phyloP scores from a whole-genome alignment of 2,329 filamentous ascomycete genomes.

The Colletotrichum tabaci region DNA sequence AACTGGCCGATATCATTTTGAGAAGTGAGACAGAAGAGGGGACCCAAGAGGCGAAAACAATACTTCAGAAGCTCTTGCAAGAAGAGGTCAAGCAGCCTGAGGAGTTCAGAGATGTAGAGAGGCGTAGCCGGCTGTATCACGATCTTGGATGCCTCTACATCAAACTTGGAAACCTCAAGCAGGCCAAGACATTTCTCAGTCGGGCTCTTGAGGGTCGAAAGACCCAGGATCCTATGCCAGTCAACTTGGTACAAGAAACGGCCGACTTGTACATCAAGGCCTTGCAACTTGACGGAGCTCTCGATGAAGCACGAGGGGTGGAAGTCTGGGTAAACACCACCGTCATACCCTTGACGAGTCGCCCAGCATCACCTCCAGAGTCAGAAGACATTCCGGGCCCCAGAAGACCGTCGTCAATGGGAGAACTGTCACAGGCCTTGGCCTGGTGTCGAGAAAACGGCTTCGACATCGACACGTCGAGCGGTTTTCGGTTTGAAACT shows the following conservation, averaged over 20 bases:
- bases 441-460: conserved; percentile 49
- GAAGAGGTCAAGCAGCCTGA: conserved; percentile 43
- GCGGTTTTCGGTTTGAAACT: conserved; percentile 47
- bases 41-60: conserved; percentile 44
- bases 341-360: conserved; percentile 15
- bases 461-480: conserved; percentile 45
- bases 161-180: conserved; percentile 40
- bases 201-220: conserved; percentile 47
- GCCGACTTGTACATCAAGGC: conserved; percentile 47
- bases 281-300: conserved; percentile 43
- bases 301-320: conserved; percentile 49
- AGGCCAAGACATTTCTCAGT: conserved; percentile 44
- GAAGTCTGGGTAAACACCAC: conserved; percentile 45
- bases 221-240: conserved; percentile 38
- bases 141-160: conserved; percentile 48
- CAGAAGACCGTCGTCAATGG: conserved; percentile 29
- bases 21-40: conserved; percentile 43
- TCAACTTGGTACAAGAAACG: conserved; percentile 45
- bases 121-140: conserved; percentile 45
- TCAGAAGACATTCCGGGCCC: neutral
- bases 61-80: conserved; percentile 44
- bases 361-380: conserved; percentile 17
- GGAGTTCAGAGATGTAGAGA: conserved; percentile 33
- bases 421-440: conserved; percentile 42
- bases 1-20: conserved; percentile 47